phyloP scores from a whole-genome alignment of 371 early-diverging fungal genomes.

The Batkoa obscura region DNA sequence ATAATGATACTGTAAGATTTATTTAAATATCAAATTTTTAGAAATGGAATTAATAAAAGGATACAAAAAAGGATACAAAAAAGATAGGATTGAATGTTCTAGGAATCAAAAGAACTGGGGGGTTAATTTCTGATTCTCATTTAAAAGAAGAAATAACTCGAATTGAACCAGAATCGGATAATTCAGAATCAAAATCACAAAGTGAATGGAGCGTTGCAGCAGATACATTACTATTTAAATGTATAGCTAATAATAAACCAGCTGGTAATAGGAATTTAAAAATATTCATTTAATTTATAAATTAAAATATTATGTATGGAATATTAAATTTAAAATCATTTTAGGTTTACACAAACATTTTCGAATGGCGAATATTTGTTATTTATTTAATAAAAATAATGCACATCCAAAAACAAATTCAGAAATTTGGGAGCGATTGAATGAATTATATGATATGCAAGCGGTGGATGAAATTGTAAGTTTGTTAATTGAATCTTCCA shows the following conservation, averaged over 20 bases:
- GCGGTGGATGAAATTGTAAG: background rate
- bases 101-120: too few species aligned
- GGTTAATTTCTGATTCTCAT: too few species aligned
- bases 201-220: background rate
- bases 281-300: too few species aligned
- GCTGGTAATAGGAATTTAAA: background rate
- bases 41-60: too few species aligned
- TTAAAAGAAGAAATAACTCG: too few species aligned
- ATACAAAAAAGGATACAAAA: too few species aligned
- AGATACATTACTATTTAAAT: background rate
- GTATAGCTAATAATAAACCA: background rate
- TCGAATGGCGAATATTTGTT: slow-evolving; percentile 1
- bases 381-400: background rate
- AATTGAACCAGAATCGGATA: too few species aligned
- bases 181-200: too few species aligned
- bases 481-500: too few species aligned
- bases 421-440: background rate
- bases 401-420: background rate
- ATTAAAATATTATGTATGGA: background rate
- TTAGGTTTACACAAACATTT: slow-evolving; percentile 2
- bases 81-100: too few species aligned
- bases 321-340: background rate
- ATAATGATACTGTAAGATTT: too few species aligned
- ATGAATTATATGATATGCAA: background rate
- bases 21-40: too few species aligned